phyloP scores from a whole-genome alignment of 148 eudicot species.

The Amaranthus palmeri region DNA sequence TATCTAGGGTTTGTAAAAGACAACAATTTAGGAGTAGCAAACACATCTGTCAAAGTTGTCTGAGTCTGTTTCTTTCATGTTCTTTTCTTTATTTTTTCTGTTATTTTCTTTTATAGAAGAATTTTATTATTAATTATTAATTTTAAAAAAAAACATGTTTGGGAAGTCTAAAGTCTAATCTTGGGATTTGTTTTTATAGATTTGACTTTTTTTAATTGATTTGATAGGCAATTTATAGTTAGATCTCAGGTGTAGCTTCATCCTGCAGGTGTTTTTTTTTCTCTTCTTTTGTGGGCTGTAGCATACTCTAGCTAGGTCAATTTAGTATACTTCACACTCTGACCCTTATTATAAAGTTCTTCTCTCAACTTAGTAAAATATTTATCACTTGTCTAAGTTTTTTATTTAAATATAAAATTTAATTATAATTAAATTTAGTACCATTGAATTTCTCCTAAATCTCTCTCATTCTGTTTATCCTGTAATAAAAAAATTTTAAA shows the following conservation, averaged over 20 bases:
- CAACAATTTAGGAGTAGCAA: neutral
- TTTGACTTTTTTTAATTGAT: slow-evolving; percentile 24
- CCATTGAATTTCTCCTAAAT: no score
- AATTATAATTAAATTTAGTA: no score
- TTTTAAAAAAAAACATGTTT: neutral
- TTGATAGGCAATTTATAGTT: slow-evolving; percentile 15
- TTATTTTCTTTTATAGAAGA: no score
- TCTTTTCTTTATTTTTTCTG: no score
- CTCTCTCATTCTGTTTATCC: no score
- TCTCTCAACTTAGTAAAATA: neutral
- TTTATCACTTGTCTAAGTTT: no score
- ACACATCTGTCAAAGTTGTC: neutral
- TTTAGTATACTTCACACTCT: slow-evolving; percentile 6
- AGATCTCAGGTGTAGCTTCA: slow-evolving; percentile 10
- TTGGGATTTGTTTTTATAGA: slow-evolving; percentile 25
- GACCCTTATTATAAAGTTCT: slow-evolving; percentile 5
- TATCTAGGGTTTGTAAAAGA: no score
- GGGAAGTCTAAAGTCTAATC: neutral
- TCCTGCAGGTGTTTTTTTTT: slow-evolving; percentile 22
- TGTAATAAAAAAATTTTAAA: no score
- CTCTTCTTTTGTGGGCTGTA: slow-evolving; percentile 1
- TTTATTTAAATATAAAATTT: no score
- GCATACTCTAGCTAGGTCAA: slow-evolving; percentile 18
- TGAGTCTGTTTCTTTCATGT: no score
- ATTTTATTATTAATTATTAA: no score